phyloP scores from a whole-genome alignment of 1,284 basidiomycete genomes.

The Butyriboletus appendiculatus region DNA sequence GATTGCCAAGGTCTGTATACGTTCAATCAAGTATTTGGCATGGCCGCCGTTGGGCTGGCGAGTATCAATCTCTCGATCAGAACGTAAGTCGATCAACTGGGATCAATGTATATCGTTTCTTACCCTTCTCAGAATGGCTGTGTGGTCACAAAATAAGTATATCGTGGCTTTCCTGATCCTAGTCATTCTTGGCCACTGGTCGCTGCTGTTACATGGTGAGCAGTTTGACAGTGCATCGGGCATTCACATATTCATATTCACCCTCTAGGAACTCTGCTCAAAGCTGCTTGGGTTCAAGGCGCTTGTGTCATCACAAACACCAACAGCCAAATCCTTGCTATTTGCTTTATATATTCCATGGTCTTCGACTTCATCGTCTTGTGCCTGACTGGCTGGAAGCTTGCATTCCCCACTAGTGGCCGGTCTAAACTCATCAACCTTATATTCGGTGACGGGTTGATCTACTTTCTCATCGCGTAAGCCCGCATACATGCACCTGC shows the following conservation, averaged over 20 bases:
- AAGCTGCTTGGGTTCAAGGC: slow-evolving; percentile 53
- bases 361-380: slow-evolving; percentile 67
- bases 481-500: slow-evolving; percentile 31
- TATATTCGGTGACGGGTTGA: slow-evolving; percentile 69
- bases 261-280: slow-evolving; percentile 55
- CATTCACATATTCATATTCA: slow-evolving; percentile 2
- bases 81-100: slow-evolving; percentile 48
- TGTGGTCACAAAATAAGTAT: slow-evolving; percentile 65
- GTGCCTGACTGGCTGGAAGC: slow-evolving; percentile 60
- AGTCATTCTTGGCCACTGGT: slow-evolving; percentile 76
- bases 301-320: slow-evolving; percentile 59
- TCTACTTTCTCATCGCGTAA: slow-evolving; percentile 74
- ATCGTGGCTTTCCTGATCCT: slow-evolving; percentile 55
- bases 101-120: neutral
- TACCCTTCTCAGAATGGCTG: slow-evolving; percentile 54
- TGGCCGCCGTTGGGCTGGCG: slow-evolving; percentile 70
- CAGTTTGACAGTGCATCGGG: neutral
- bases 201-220: slow-evolving; percentile 70
- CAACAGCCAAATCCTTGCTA: slow-evolving; percentile 56
- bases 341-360: slow-evolving; percentile 75
- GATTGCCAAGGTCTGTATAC: slow-evolving; percentile 56
- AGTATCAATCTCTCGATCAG: slow-evolving; percentile 79
- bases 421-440: slow-evolving; percentile 60
- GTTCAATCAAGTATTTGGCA: slow-evolving; percentile 71
- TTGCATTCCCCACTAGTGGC: slow-evolving; percentile 42